These are phyloP conservation scores for Chenopodium quinoa DNA, from an alignment of 148 eudicot species.

Conservation along the genomic window DNA sequence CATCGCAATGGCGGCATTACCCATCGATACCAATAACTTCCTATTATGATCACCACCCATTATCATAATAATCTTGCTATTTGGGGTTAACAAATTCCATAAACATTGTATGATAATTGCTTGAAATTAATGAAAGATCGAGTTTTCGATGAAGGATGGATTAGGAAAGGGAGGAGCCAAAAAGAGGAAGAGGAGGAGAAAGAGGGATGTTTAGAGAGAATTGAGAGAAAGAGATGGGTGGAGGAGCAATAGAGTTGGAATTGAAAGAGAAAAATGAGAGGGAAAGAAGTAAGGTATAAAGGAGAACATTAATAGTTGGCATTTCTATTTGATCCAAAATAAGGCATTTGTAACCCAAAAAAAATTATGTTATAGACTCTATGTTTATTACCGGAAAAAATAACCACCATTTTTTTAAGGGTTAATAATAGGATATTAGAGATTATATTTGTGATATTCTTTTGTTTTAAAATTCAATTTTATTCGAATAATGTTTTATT, in stretches of 20 bases:
- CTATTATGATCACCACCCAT: not conserved
- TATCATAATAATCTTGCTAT: not conserved
- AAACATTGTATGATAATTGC: not conserved
- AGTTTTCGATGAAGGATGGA: not conserved
- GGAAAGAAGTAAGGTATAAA: not conserved
- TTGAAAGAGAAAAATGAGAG: not conserved
- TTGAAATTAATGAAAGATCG: not conserved
- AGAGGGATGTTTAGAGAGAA: not conserved
- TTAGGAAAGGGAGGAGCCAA: not conserved
- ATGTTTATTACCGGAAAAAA: not conserved
- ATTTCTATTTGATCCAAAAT: not conserved
- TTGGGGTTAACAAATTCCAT: not conserved
- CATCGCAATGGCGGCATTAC: not conserved
- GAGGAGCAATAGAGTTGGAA: not conserved
- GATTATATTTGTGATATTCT: too few species aligned
- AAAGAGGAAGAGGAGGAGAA: not conserved
- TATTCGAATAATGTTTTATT: too few species aligned
- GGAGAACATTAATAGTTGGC: not conserved
- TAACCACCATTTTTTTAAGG: too few species aligned
- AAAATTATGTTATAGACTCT: not conserved
- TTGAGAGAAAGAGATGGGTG: constrained; percentile 10
- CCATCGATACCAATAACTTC: not conserved
- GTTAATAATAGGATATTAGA: too few species aligned
- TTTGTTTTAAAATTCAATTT: too few species aligned
- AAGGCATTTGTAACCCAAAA: not conserved